Evolutionary conservation across 495 filamentous ascomycete species (phyloP).

Genomic region (Penicillium goetzii): DNA sequence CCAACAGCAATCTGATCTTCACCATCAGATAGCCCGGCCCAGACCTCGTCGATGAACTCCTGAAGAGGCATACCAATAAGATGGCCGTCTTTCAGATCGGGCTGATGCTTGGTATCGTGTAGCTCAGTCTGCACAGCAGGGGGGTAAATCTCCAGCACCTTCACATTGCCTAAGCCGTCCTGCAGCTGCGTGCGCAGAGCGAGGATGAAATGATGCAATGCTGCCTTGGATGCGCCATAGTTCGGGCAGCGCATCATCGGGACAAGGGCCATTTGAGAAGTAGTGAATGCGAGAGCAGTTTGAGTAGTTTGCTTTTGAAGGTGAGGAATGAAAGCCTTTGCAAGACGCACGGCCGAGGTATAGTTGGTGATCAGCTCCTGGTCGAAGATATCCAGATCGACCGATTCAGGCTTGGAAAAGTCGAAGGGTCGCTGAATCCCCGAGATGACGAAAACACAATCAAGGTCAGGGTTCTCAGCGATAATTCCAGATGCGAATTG

Average conservation of each 20-base stretch:
- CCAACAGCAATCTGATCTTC: conserved; percentile 52
- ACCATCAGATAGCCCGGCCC: conserved; percentile 50
- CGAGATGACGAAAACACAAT: conserved; percentile 48
- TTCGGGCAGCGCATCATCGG: conserved; percentile 49
- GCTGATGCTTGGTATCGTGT: conserved; percentile 50
- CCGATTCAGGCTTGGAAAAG: conserved; percentile 61
- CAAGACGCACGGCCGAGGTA: conserved; percentile 61
- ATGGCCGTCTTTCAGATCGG: conserved; percentile 43
- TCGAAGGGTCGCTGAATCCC: conserved; percentile 57
- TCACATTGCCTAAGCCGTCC: conserved; percentile 46
- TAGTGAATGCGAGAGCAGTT: conserved; percentile 44
- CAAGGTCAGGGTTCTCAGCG: conserved; percentile 56
- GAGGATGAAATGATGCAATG: conserved; percentile 56
- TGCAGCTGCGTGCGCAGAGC: conserved; percentile 64
- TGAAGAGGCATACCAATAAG: conserved; percentile 63
- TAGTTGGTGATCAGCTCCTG: conserved; percentile 71
- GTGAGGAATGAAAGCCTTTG: conserved; percentile 65
- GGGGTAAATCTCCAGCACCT: conserved; percentile 67
- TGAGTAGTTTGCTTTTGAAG: conserved; percentile 52
- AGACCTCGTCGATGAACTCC: conserved; percentile 62
- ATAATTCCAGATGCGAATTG: conserved; percentile 47
- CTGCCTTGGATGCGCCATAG: conserved; percentile 55
- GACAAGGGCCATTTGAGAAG: conserved; percentile 49
- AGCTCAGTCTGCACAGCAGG: conserved; percentile 68
- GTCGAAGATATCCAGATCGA: conserved; percentile 59